These are phyloP conservation scores for Sonneratia caseolaris DNA, from an alignment of 345 rosid species.

Conservation along the genomic window DNA sequence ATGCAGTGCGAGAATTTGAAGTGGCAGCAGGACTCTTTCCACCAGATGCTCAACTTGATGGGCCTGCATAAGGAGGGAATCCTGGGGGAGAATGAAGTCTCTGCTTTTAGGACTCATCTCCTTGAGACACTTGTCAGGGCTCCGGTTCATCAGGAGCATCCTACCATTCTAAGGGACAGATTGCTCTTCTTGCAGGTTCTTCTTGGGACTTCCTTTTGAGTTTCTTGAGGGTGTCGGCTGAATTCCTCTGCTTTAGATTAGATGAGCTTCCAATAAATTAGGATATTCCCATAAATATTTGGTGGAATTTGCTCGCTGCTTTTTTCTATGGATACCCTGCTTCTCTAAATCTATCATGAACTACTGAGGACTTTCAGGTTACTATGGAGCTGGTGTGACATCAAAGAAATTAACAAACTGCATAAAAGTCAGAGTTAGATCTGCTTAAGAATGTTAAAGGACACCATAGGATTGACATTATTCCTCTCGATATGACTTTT, in stretches of 20 bases:
- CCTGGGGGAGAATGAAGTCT: constrained; percentile 38
- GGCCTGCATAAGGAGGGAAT: constrained; percentile 66
- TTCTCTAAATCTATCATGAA: neutral
- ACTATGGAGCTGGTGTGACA: neutral
- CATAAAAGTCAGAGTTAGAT: neutral
- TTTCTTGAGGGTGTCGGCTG: neutral
- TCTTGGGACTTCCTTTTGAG: neutral
- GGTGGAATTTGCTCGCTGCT: neutral
- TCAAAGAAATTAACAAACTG: neutral
- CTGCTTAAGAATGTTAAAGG: constrained; percentile 11
- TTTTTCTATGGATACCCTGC: neutral
- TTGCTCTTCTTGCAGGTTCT: constrained; percentile 61
- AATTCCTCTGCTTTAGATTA: neutral
- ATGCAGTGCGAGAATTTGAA: constrained; percentile 60
- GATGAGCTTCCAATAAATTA: neutral
- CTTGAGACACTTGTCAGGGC: constrained; percentile 38
- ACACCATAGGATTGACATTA: constrained; percentile 8
- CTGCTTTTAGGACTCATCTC: constrained; percentile 45
- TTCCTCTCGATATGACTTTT: too few species aligned
- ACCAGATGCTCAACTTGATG: constrained; percentile 60
- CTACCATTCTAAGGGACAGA: constrained; percentile 44
- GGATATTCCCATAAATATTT: neutral
- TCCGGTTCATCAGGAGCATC: constrained; percentile 33
- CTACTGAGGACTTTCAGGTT: neutral
- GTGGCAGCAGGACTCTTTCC: constrained; percentile 79